Conservation (phyloP, 805 yeast species). For the Candida krabiensis region DNA sequence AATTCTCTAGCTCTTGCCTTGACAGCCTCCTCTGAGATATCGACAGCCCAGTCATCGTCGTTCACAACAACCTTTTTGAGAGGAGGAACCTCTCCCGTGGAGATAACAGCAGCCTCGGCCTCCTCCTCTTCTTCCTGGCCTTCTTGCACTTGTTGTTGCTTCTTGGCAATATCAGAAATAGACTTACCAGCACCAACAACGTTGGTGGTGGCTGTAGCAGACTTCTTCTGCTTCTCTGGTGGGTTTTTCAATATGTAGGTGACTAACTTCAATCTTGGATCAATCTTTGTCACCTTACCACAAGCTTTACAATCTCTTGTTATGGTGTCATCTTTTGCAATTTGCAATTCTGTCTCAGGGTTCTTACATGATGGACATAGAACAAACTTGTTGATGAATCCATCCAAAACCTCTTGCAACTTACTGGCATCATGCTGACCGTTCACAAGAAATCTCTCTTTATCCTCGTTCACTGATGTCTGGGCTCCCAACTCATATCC, state of each 20-base stretch:
- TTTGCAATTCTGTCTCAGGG: conserved; percentile 92
- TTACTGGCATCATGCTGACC: conserved; percentile 91
- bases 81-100: conserved; percentile 58
- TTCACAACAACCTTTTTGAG: conserved; percentile 65
- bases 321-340: conserved; percentile 71
- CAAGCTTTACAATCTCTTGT: conserved; percentile 97
- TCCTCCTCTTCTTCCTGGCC: conserved; percentile 32
- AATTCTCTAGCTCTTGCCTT: conserved; percentile 86
- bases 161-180: conserved; percentile 73
- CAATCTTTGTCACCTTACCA: conserved; percentile 84
- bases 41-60: conserved; percentile 97
- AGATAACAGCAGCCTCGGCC: no score
- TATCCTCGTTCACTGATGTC: conserved; percentile 74
- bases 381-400: conserved; percentile 89
- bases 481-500: conserved; percentile 98
- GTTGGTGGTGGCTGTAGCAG: conserved; percentile 88
- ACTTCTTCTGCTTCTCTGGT: conserved; percentile 70
- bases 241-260: conserved; percentile 90
- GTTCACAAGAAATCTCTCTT: conserved; percentile 87
- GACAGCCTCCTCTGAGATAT: conserved; percentile 94
- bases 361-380: conserved; percentile 93
- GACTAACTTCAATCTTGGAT: conserved; percentile 83
- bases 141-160: conserved; percentile 38
- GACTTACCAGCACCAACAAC: conserved; percentile 86
- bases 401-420: conserved; percentile 92